These are phyloP conservation scores for Tuber magnatum DNA, from an alignment of 495 filamentous ascomycete genomes.

Conservation along the genomic window DNA sequence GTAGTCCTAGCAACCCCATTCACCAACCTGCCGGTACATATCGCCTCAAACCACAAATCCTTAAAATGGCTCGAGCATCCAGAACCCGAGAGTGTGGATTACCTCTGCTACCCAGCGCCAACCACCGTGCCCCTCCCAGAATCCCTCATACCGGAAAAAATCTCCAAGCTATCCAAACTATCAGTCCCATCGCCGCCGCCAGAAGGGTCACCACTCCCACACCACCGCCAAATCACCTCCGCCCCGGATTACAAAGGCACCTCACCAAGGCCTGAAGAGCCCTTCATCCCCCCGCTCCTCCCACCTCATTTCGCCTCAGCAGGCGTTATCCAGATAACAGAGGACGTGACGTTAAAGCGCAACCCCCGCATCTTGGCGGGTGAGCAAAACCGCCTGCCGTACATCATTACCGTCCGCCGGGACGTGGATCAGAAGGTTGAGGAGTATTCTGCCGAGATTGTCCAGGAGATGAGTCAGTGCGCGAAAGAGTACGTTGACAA, in stretches of 20 bases:
- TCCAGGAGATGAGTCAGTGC: constrained; percentile 67
- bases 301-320: constrained; percentile 48
- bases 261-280: not conserved
- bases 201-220: not conserved
- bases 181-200: not conserved
- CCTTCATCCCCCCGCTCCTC: constrained; percentile 4
- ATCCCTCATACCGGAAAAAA: constrained; percentile 12
- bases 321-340: constrained; percentile 64
- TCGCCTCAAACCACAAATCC: constrained; percentile 72
- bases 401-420: constrained; percentile 61
- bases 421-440: constrained; percentile 69
- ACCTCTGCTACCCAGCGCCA: not conserved
- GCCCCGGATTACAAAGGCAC: not conserved
- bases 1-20: constrained; percentile 59
- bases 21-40: constrained; percentile 62
- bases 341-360: constrained; percentile 70
- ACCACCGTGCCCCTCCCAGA: not conserved
- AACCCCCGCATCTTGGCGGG: constrained; percentile 54
- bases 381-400: constrained; percentile 58
- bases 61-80: constrained; percentile 42
- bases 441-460: constrained; percentile 55
- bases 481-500: constrained; percentile 64
- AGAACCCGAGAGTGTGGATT: constrained; percentile 15
- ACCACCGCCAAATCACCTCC: not conserved
- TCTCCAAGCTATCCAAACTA: not conserved